Conservation (phyloP, 2,329 filamentous ascomycete genomes). For the Elsinoe batatas region DNA sequence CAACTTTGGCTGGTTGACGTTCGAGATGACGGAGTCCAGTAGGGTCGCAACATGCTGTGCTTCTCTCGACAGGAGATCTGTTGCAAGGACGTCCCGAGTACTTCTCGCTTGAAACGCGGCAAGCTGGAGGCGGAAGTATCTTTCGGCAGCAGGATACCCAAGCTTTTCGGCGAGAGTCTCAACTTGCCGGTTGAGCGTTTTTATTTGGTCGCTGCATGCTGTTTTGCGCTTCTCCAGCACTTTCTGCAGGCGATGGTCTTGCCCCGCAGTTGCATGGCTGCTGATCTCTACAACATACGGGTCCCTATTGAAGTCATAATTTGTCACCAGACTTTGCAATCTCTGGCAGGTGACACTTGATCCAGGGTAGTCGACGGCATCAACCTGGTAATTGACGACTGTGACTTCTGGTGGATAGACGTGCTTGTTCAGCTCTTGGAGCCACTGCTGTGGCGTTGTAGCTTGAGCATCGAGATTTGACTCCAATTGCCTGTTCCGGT, state of each 20-base stretch:
- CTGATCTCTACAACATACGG: constrained; percentile 11
- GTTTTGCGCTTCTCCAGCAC: neutral
- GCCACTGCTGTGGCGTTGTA: constrained; percentile 57
- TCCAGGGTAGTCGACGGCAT: neutral
- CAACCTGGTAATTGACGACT: neutral
- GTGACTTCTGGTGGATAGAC: constrained; percentile 56
- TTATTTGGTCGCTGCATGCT: neutral
- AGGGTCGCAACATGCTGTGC: neutral
- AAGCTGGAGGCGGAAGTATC: neutral
- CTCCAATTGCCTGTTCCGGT: constrained; percentile 46
- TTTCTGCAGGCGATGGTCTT: neutral
- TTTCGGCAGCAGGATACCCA: neutral
- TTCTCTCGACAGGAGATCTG: neutral
- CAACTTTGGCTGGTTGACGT: no score
- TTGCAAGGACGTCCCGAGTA: neutral
- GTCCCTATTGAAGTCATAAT: neutral
- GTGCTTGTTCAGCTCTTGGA: constrained; percentile 57
- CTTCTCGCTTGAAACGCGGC: neutral
- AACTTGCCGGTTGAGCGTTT: neutral
- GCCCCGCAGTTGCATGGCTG: neutral
- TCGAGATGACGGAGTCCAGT: neutral
- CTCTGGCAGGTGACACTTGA: neutral
- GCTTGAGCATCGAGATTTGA: constrained; percentile 59
- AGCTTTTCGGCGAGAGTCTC: neutral
- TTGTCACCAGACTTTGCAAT: constrained; percentile 5